These are phyloP conservation scores for Isabelozyma heimii DNA, from an alignment of 805 yeast genomes.

Conservation along the genomic window DNA sequence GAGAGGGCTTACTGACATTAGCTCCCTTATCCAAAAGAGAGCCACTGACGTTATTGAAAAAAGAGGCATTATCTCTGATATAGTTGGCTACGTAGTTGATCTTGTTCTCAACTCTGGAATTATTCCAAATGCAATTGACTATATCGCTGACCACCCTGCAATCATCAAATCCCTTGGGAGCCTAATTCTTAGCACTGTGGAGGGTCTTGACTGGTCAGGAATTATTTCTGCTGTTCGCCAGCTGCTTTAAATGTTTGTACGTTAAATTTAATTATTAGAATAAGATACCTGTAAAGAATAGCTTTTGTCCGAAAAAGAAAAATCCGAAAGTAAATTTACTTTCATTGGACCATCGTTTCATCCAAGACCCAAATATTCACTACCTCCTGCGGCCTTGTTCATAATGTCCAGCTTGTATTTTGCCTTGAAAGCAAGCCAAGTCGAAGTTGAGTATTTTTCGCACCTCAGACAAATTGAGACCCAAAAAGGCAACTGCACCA, in stretches of 20 bases:
- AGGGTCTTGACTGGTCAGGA: slow-evolving; percentile 16
- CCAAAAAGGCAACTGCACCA: background rate
- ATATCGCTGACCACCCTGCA: slow-evolving; percentile 13
- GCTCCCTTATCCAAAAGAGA: background rate
- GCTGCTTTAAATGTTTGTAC: background rate
- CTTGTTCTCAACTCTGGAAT: slow-evolving; percentile 5
- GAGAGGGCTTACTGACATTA: background rate
- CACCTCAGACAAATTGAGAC: background rate
- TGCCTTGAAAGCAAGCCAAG: no score
- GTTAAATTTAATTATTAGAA: background rate
- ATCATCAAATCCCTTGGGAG: slow-evolving; percentile 12
- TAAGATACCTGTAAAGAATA: background rate
- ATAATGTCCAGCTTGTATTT: no score
- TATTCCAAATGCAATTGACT: slow-evolving; percentile 12
- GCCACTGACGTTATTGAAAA: no score
- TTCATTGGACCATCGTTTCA: no score
- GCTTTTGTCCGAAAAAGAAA: background rate
- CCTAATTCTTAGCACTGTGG: slow-evolving; percentile 17
- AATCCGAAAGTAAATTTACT: no score
- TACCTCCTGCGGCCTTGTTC: no score
- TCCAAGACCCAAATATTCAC: no score
- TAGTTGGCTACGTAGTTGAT: background rate
- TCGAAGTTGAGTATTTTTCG: no score
- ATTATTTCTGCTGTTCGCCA: slow-evolving; percentile 22
- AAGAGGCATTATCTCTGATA: background rate